Base-by-base conservation (phyloP, 805 yeast genomes). In the Torulaspora indica region DNA sequence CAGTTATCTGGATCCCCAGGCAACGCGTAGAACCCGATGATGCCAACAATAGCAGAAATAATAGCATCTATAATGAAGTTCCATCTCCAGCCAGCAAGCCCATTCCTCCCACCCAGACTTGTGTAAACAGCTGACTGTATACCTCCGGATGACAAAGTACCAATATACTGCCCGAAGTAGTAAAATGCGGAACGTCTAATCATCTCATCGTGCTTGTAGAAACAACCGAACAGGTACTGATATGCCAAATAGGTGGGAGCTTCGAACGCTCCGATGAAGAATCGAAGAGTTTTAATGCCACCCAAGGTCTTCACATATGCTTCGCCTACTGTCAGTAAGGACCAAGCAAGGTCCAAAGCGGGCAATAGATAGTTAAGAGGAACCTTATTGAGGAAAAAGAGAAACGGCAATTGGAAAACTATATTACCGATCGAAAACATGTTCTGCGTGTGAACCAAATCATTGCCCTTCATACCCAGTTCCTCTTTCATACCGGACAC, bases 21-120 rank as follows among this genome's bases (percentile, higher is more conserved):
- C 48, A 80, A 64, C 54, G 70, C 52, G 55, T 74, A 76, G 46
- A 72, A 69, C 0, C 84, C 85, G 40, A 76, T 47, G 6, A 82
- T 8, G 5, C 82, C 84, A 29, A 82, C 75, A 2, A 71, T 77
- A 22, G 81, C 55, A 4, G 83, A 77, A 38, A 83, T 72, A 38
- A 77, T 55, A 9, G 81, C 82, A 58, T 81, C 86, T 48, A 83
- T 71, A 37, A 83, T 76, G 55, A 79, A 82, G 58, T 79, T 77
- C 88, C 88, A 83, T 67, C 81, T 71, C 88, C 88, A 83, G 9
- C 85, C 79, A 7, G 72, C 71, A 9, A 76, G 64, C 0, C 86
- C 86, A 36, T 60, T 56, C 8, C 58, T 66, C 24, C 82, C 85
- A 42, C 71, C 63, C 51, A 82, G 57, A 31, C 63, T 52, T 17